Evolutionary conservation across 208 protist species (phyloP), one percentile per base, ranked within the genome.

Genomic region (Trypanosoma congolense): DNA sequence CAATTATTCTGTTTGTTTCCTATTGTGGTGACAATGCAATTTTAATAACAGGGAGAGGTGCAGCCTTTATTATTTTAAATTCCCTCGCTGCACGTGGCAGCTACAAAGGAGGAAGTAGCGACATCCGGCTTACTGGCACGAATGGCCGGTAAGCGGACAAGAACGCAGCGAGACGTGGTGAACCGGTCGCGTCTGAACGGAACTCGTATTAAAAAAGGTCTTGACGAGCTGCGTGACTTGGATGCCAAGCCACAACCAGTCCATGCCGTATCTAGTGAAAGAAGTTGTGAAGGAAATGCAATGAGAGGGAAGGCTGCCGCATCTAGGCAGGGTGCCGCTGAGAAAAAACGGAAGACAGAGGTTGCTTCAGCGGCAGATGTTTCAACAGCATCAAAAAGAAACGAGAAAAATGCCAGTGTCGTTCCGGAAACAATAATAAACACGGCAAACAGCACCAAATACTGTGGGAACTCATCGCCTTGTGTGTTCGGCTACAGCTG

Each of bases 401-500:
- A 46, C 10, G 42, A 25, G n/a, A n/a, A n/a, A 9, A 9, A n/a
- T 19, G 42, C 10, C 6, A 8, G 10, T 19, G n/a, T 46, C 21
- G 21, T n/a, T 5, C 10, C 12, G 21, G 9, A 6, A 22, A 19
- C 12, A 24, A 24, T 24, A 22, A 46, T 46, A 46, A 47, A 12
- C 10, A 28, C 47, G 14, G 16, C 36, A 16, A 18, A 41, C 16
- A 18, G 6, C 31, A 12, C 10, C 22, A 47, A 36, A 9, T 21
- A 48, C 24, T 24, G n/a, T 22, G 46, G 9, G 21, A 3, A 1
- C 4, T 50, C 75, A 10, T 54, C 56, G 38, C 22, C 53, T 8
- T 76, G 71, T 46, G 80, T 89, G 19, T 91, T 91, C 50, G 87
- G 75, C 18, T 30, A 25, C 1, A 77, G 75, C 52, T 90, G 81